These are phyloP conservation scores for Claviceps sp. DNA, from an alignment of 2,329 filamentous ascomycete genomes.

Conservation along the genomic window DNA sequence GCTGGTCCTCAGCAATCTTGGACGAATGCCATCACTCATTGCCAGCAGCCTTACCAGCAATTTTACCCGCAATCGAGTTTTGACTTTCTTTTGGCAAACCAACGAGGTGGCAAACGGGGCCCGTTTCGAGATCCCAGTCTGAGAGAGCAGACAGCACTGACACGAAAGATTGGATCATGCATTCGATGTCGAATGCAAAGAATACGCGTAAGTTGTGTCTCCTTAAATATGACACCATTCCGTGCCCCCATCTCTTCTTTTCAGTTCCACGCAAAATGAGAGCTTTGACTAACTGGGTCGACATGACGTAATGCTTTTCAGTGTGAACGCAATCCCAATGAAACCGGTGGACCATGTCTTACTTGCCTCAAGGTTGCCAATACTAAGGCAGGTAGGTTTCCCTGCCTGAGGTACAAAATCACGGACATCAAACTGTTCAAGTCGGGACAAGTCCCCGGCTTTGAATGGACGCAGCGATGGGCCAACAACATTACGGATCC, in stretches of 20 bases:
- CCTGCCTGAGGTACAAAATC: constrained; percentile 48
- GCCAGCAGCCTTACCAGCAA: constrained; percentile 5
- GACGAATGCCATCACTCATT: background rate
- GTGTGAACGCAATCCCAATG: constrained; percentile 37
- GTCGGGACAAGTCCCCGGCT: constrained; percentile 42
- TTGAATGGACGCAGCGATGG: constrained; percentile 48
- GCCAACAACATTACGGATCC: constrained; percentile 39
- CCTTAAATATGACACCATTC: background rate
- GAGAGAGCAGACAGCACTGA: constrained; percentile 41
- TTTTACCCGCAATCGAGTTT: constrained; percentile 9
- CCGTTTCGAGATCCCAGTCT: constrained; percentile 40
- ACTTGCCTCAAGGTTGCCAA: constrained; percentile 39
- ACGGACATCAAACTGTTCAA: constrained; percentile 45
- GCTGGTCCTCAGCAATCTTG: background rate
- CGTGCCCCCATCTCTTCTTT: background rate
- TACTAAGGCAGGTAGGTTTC: constrained; percentile 38
- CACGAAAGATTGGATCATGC: constrained; percentile 44
- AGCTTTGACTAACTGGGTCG: background rate
- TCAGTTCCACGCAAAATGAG: background rate
- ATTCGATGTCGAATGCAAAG: constrained; percentile 49
- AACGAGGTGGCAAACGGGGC: constrained; percentile 27
- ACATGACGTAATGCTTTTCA: constrained; percentile 13
- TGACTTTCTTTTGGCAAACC: constrained; percentile 17
- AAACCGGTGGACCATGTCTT: constrained; percentile 34
- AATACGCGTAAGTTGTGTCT: constrained; percentile 37